Evolutionary conservation across 2,329 filamentous ascomycete genomes (phyloP).

Genomic region (Epichloe gansuensis): DNA sequence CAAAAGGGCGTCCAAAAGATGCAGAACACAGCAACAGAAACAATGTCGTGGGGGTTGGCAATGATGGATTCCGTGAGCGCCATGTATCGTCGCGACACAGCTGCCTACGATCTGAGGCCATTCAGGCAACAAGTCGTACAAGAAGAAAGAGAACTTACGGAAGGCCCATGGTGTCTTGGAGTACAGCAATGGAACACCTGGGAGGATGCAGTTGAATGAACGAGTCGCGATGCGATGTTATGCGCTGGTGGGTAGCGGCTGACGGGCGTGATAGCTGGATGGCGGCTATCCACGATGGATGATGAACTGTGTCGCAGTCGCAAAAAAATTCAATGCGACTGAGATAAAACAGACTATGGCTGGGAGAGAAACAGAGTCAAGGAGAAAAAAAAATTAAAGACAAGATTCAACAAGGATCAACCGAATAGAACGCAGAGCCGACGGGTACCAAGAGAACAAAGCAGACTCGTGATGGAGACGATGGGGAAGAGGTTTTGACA

Average conservation of each 20-base stretch:
- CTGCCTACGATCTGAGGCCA: background rate
- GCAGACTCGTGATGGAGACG: background rate
- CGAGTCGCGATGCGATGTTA: background rate
- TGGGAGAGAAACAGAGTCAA: background rate
- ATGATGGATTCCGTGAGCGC: background rate
- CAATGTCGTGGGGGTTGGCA: background rate
- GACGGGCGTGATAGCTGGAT: background rate
- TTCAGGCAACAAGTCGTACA: background rate
- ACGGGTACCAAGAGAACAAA: background rate
- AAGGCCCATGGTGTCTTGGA: constrained; percentile 28
- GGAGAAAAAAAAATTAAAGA: background rate
- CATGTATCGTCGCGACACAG: background rate
- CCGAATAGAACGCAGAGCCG: background rate
- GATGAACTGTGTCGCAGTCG: background rate
- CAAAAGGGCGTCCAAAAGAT: background rate
- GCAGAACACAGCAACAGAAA: background rate
- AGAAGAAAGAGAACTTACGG: constrained; percentile 27
- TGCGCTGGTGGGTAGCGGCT: background rate
- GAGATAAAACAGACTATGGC: background rate
- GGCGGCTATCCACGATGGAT: background rate
- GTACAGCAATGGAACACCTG: background rate
- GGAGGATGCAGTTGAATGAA: background rate
- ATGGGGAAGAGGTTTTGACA: background rate
- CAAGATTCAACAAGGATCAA: background rate
- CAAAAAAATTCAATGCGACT: background rate